phyloP scores from a whole-genome alignment of 495 filamentous ascomycete species.

The Massariosphaeria phaeospora region DNA sequence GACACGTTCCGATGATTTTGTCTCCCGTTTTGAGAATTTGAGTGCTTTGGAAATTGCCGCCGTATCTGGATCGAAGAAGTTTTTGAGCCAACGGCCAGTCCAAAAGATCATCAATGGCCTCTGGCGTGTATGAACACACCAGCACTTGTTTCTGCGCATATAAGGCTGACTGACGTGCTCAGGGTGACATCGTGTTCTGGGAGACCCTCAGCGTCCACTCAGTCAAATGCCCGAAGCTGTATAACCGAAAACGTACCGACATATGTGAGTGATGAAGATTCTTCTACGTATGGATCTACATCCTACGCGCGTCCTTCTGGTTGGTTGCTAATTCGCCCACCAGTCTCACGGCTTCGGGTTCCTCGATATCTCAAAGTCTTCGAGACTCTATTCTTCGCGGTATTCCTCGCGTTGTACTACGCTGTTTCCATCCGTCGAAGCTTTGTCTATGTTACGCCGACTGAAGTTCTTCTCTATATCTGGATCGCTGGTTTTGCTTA shows the following conservation, averaged over 20 bases:
- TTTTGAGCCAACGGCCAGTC: conserved; percentile 77
- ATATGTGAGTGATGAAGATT: no score
- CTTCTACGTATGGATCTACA: neutral
- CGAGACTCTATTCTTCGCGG: conserved; percentile 79
- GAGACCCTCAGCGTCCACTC: conserved; percentile 70
- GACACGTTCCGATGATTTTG: conserved; percentile 52
- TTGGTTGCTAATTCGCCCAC: no score
- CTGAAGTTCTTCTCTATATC: conserved; percentile 56
- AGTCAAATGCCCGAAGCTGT: conserved; percentile 74
- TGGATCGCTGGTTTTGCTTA: conserved; percentile 85
- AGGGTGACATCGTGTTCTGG: conserved; percentile 88
- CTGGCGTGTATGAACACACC: conserved; percentile 53
- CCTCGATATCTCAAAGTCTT: conserved; percentile 90
- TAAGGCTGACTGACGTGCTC: neutral
- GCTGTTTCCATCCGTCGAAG: conserved; percentile 64
- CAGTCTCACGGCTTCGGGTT: conserved; percentile 77
- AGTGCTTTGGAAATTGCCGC: conserved; percentile 89
- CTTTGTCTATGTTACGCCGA: conserved; percentile 44
- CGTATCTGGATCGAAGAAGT: conserved; percentile 83
- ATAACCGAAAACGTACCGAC: conserved; percentile 56
- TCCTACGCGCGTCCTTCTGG: neutral
- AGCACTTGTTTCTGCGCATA: neutral
- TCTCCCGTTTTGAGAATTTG: conserved; percentile 64
- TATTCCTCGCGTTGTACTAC: conserved; percentile 80
- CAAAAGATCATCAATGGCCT: conserved; percentile 85